phyloP scores from a whole-genome alignment of 2,329 filamentous ascomycete species.

The Pseudocercospora ulei region DNA sequence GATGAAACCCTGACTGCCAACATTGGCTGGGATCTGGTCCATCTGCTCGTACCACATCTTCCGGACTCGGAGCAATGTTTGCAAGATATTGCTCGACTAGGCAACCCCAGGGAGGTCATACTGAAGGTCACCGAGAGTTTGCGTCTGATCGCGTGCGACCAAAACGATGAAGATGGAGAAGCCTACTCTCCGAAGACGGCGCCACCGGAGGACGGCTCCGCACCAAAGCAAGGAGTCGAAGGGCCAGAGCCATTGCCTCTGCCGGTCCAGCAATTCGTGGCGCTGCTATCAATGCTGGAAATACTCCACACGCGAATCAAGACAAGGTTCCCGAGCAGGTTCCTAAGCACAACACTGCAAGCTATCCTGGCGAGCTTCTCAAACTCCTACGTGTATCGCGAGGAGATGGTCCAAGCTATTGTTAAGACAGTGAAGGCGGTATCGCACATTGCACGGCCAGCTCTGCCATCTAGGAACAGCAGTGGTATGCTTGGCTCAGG shows the following conservation, averaged over 20 bases:
- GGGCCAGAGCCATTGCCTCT: conserved; percentile 34
- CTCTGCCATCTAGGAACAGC: conserved; percentile 50
- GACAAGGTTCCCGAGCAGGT: conserved; percentile 67
- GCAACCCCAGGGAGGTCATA: conserved; percentile 72
- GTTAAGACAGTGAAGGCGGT: conserved; percentile 62
- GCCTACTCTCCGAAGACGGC: conserved; percentile 29
- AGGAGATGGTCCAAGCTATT: conserved; percentile 59
- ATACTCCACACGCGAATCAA: conserved; percentile 65
- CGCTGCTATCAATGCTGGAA: conserved; percentile 59
- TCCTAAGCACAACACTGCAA: conserved; percentile 65
- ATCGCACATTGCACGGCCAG: conserved; percentile 56
- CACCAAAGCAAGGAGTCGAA: conserved; percentile 30
- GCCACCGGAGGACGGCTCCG: conserved; percentile 11
- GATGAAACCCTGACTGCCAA: conserved; percentile 60
- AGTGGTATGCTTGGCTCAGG: conserved; percentile 32
- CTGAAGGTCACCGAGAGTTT: conserved; percentile 69
- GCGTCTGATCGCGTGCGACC: conserved; percentile 50
- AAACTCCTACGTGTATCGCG: conserved; percentile 45
- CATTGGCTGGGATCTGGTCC: conserved; percentile 76
- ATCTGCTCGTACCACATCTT: conserved; percentile 59
- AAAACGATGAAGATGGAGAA: conserved; percentile 45
- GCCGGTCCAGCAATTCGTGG: conserved; percentile 52
- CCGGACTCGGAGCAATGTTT: conserved; percentile 59
- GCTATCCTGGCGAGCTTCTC: conserved; percentile 60
- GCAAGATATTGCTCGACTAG: conserved; percentile 62